These are phyloP conservation scores for Plasmodium malariae DNA, from an alignment of 169 alveolate genomes.

Conservation along the genomic window DNA sequence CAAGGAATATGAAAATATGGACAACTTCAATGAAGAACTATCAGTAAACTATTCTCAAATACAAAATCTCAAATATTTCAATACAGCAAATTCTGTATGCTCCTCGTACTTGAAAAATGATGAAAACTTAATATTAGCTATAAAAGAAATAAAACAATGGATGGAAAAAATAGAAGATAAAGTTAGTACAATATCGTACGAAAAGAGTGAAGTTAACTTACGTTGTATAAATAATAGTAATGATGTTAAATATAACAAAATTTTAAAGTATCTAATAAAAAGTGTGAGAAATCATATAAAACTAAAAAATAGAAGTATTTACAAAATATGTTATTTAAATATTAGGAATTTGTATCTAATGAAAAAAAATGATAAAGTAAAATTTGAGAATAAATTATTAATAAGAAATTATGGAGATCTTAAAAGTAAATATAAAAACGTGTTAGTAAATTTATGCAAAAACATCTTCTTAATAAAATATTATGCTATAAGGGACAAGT, in stretches of 20 bases:
- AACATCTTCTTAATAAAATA: slow-evolving; percentile 43
- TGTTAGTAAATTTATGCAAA: slow-evolving; percentile 45
- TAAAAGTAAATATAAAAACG: slow-evolving; percentile 43
- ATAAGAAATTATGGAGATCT: slow-evolving; percentile 21
- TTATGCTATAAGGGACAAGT: slow-evolving; percentile 34
- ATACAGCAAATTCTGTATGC: slow-evolving; percentile 32
- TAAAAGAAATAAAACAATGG: slow-evolving; percentile 66
- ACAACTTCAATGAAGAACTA: slow-evolving; percentile 11
- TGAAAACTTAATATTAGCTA: slow-evolving; percentile 38
- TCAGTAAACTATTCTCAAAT: slow-evolving; percentile 27
- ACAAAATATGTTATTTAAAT: slow-evolving; percentile 47
- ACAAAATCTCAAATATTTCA: slow-evolving; percentile 31
- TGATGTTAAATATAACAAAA: slow-evolving; percentile 26
- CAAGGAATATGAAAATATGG: not conserved
- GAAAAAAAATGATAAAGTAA: slow-evolving; percentile 57
- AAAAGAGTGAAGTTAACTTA: slow-evolving; percentile 22
- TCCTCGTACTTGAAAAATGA: slow-evolving; percentile 42
- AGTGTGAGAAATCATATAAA: slow-evolving; percentile 48
- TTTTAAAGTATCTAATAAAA: slow-evolving; percentile 39
- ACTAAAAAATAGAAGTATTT: slow-evolving; percentile 24
- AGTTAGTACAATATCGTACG: slow-evolving; percentile 49
- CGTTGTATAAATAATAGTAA: not conserved
- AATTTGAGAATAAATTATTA: slow-evolving; percentile 51
- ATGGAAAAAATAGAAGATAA: slow-evolving; percentile 73
- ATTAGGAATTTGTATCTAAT: slow-evolving; percentile 41